A percentile compares a stretch with the other conserved stretches of the same genome.
These are phyloP conservation scores for Salix viminalis DNA, from an alignment of 345 rosid genomes.

Conservation along the genomic window DNA sequence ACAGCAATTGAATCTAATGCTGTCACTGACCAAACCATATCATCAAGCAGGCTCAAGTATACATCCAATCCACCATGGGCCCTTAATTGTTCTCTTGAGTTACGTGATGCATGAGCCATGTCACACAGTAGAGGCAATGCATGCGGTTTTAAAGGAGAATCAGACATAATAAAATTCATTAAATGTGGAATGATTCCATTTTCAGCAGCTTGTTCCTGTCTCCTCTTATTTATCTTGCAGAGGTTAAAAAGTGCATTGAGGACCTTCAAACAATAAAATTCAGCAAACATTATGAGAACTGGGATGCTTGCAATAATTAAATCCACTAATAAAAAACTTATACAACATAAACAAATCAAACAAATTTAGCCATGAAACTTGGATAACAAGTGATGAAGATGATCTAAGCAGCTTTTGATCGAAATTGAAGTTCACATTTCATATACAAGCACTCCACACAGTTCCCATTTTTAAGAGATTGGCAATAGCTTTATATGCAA, in stretches of 20 bases:
- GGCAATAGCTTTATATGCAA: neutral
- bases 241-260: constrained; percentile 92
- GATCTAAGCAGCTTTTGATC: neutral
- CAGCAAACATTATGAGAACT: neutral
- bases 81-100: constrained; percentile 93
- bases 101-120: constrained; percentile 99
- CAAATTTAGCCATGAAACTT: neutral
- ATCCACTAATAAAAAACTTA: neutral
- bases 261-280: constrained; percentile 48
- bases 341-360: neutral
- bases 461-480: neutral
- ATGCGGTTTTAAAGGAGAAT: constrained; percentile 67
- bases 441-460: neutral
- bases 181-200: constrained; percentile 97
- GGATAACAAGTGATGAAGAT: neutral
- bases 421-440: neutral
- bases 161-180: constrained; percentile 76
- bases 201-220: constrained; percentile 99
- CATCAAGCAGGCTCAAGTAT: constrained; percentile 83
- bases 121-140: constrained; percentile 94
- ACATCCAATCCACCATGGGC: constrained; percentile 97
- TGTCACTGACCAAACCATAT: constrained; percentile 80
- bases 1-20: constrained; percentile 96
- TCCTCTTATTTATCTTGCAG: constrained; percentile 98
- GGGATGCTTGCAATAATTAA: too few relatives aligned